Percentiles rank a stretch among this genome's conserved stretches.
These are phyloP conservation scores for Oryza glaberrima DNA, from an alignment of 176 grass and related monocot species.

Conservation along the genomic window DNA sequence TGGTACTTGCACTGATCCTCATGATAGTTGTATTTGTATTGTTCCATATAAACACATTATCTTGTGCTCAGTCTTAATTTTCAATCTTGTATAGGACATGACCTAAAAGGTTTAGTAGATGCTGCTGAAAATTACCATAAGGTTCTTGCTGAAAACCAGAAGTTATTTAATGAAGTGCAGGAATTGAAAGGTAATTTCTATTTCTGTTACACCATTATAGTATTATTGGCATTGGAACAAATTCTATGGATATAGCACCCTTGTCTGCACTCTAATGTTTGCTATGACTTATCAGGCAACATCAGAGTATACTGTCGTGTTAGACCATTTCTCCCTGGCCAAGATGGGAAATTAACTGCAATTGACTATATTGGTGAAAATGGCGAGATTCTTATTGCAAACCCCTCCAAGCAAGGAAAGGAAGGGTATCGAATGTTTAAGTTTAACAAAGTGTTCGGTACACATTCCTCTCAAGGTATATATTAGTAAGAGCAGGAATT, in stretches of 20 bases:
- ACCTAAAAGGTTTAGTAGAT: constrained; percentile 81
- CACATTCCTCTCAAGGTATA: constrained; percentile 88
- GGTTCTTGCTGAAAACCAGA: constrained; percentile 92
- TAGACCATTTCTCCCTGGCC: constrained; percentile 91
- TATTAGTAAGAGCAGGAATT: constrained; percentile 15
- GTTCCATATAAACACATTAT: background rate
- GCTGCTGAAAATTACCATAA: constrained; percentile 91
- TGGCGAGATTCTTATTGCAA: constrained; percentile 83
- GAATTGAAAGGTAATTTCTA: constrained; percentile 87
- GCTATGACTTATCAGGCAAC: constrained; percentile 69
- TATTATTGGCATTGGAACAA: background rate
- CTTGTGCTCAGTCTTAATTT: constrained; percentile 1
- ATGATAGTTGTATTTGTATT: constrained; percentile 5
- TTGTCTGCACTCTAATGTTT: constrained; percentile 35
- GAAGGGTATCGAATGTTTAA: constrained; percentile 90
- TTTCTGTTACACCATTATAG: background rate
- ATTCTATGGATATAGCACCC: constrained; percentile 18
- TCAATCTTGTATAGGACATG: constrained; percentile 57
- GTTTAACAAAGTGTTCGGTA: constrained; percentile 90
- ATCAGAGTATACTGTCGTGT: constrained; percentile 97
- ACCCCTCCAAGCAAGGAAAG: constrained; percentile 93
- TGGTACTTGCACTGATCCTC: constrained; percentile 49
- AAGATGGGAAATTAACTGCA: constrained; percentile 72
- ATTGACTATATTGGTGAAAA: constrained; percentile 97
- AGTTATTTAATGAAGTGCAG: constrained; percentile 92